These are phyloP conservation scores for Suillus alpinus DNA, from an alignment of 768 basidiomycete species.

Conservation along the genomic window DNA sequence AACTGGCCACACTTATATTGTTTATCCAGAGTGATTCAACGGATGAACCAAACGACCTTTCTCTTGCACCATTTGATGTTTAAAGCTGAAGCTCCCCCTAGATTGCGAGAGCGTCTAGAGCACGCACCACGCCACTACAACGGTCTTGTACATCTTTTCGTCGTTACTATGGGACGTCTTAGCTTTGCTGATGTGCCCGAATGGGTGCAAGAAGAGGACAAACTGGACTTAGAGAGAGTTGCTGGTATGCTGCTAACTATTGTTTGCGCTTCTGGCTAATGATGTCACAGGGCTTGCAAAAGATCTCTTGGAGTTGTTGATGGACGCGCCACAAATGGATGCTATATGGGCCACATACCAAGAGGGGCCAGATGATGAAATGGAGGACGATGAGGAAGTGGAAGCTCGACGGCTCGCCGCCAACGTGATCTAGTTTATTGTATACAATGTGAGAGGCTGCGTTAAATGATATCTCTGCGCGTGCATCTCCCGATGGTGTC, in stretches of 20 bases:
- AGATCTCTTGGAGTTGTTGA: slow-evolving; percentile 62
- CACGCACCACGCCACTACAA: slow-evolving; percentile 56
- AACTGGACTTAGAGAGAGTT: slow-evolving; percentile 41
- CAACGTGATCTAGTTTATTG: slow-evolving; percentile 7
- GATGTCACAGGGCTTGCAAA: slow-evolving; percentile 48
- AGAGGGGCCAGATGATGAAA: slow-evolving; percentile 38
- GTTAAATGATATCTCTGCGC: background rate
- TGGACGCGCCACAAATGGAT: slow-evolving; percentile 72
- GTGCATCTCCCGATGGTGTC: background rate
- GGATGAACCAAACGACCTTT: slow-evolving; percentile 50
- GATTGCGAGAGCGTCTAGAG: slow-evolving; percentile 59
- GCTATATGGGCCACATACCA: slow-evolving; percentile 62
- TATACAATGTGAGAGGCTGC: background rate
- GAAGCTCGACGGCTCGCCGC: slow-evolving; percentile 22
- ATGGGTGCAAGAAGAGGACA: slow-evolving; percentile 46
- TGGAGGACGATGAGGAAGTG: slow-evolving; percentile 59
- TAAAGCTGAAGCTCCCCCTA: slow-evolving; percentile 41
- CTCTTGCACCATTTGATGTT: slow-evolving; percentile 67
- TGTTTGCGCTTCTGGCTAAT: slow-evolving; percentile 5
- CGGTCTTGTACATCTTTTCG: slow-evolving; percentile 66
- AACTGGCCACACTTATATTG: background rate
- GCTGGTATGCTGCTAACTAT: slow-evolving; percentile 39
- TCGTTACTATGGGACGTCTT: slow-evolving; percentile 73
- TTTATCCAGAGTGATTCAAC: slow-evolving; percentile 45
- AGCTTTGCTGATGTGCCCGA: slow-evolving; percentile 66